Evolutionary conservation across 345 rosid species (phyloP), one percentile per base, ranked within the genome.

Genomic region (Camelina sativa): DNA sequence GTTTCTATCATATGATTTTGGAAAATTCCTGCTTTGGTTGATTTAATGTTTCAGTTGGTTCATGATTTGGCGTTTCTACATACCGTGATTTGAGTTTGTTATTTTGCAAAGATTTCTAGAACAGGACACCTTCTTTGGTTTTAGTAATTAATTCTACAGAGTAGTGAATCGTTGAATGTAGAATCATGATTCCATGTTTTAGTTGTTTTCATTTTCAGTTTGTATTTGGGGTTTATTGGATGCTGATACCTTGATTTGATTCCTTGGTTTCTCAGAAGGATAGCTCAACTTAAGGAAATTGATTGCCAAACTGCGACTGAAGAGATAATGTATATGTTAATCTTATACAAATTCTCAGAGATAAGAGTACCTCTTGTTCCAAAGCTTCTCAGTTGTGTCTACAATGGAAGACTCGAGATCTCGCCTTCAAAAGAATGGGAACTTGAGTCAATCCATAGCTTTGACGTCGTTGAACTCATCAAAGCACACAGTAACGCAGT

Each of bases 371-470:
- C 86, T 25, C 78, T 94, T 76, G 85, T 94, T 72, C 98, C 98
- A 19, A 94, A 84, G 87, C 95, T 94, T 43, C 78, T 91, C 11
- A 85, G 71, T 62, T 91, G 98, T 77, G 79, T 87, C 53, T 89
- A 87, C 70, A 94, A 88, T 67, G 82, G 88, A n/a, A 87, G 88
- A 67, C 88, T 94, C 16, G 96, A 90, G 84, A 85, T 88, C 63
- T 83, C 82, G 83, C 96, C 95, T 60, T 67, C 91, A 0, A 94
- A 88, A 84, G 88, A 88, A 82, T 94, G 96, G 95, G 96, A 90
- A 38, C 84, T 94, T 3, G 95, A 91, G 37, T 94, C 97, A 2
- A 85, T 94, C 28, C 85, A 94, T 53, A 73, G 79, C 77, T 59
- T 70, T 7, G 95, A 94, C 74, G 82, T 80, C 23, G 80, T 94